phyloP scores from a whole-genome alignment of 257 asterid species.

The Ligustrum vulgare region DNA sequence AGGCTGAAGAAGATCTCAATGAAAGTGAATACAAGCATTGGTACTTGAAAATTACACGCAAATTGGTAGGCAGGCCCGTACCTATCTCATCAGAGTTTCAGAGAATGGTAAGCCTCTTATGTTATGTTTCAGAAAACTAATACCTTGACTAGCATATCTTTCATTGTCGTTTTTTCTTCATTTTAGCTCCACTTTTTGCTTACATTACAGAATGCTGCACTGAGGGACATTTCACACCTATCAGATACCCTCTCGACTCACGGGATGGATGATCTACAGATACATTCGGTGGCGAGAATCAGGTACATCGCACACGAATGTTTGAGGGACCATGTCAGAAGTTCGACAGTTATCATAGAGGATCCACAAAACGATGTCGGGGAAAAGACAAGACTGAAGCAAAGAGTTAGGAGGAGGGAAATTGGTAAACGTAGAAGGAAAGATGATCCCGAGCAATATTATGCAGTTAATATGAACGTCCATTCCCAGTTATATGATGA shows the following conservation, averaged over 20 bases:
- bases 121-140: neutral
- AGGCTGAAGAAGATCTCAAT: slow-evolving; percentile 79
- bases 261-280: slow-evolving; percentile 86
- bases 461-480: slow-evolving; percentile 28
- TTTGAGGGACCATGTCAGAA: slow-evolving; percentile 66
- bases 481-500: slow-evolving; percentile 39
- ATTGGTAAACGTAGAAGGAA: slow-evolving; percentile 69
- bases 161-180: neutral
- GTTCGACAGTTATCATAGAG: slow-evolving; percentile 32
- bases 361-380: slow-evolving; percentile 55
- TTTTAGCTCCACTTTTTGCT: neutral
- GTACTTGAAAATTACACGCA: slow-evolving; percentile 72
- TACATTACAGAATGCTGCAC: slow-evolving; percentile 57
- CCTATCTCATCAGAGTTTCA: slow-evolving; percentile 91
- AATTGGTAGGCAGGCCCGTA: slow-evolving; percentile 78
- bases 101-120: slow-evolving; percentile 63
- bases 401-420: slow-evolving; percentile 79
- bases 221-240: slow-evolving; percentile 75
- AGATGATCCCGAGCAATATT: slow-evolving; percentile 62
- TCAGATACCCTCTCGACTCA: slow-evolving; percentile 76
- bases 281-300: slow-evolving; percentile 65
- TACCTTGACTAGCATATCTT: neutral
- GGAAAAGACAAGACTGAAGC: slow-evolving; percentile 70
- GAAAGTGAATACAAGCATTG: slow-evolving; percentile 87
- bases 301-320: slow-evolving; percentile 71